These are phyloP conservation scores for Gastrolobium bilobum DNA, from an alignment of 306 rosid genomes.

Conservation along the genomic window DNA sequence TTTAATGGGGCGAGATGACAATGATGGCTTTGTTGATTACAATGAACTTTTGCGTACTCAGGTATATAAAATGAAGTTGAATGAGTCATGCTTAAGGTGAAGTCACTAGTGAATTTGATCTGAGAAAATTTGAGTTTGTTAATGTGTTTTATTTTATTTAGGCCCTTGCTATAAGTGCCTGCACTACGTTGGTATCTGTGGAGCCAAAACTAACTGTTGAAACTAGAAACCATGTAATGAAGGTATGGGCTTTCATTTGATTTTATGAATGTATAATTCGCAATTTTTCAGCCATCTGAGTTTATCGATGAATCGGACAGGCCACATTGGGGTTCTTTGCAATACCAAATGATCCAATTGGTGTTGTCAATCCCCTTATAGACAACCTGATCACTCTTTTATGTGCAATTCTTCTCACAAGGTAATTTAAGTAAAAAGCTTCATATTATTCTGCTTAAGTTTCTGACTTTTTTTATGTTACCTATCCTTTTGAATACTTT, in stretches of 20 bases:
- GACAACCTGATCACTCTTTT: conserved; percentile 92
- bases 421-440: conserved; percentile 60
- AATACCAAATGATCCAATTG: conserved; percentile 88
- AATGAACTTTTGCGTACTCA: conserved; percentile 87
- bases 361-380: conserved; percentile 80
- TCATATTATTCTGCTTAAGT: conserved; percentile 33
- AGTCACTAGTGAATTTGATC: conserved; percentile 44
- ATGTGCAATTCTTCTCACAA: conserved; percentile 95
- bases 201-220: conserved; percentile 97
- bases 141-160: conserved; percentile 44
- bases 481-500: conserved; percentile 34
- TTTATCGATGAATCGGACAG: conserved; percentile 67
- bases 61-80: conserved; percentile 58
- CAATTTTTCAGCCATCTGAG: conserved; percentile 35
- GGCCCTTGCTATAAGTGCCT: conserved; percentile 98
- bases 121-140: conserved; percentile 34
- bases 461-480: conserved; percentile 13
- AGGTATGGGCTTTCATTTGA: conserved; percentile 63
- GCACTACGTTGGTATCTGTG: conserved; percentile 94
- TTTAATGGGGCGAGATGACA: conserved; percentile 90
- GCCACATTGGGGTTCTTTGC: conserved; percentile 98
- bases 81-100: conserved; percentile 32
- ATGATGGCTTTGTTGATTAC: conserved; percentile 82
- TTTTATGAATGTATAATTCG: conserved; percentile 22
- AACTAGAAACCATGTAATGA: conserved; percentile 90